Base-by-base conservation (phyloP, 768 basidiomycete genomes). In the Pleurotus citrinopileatus region DNA sequence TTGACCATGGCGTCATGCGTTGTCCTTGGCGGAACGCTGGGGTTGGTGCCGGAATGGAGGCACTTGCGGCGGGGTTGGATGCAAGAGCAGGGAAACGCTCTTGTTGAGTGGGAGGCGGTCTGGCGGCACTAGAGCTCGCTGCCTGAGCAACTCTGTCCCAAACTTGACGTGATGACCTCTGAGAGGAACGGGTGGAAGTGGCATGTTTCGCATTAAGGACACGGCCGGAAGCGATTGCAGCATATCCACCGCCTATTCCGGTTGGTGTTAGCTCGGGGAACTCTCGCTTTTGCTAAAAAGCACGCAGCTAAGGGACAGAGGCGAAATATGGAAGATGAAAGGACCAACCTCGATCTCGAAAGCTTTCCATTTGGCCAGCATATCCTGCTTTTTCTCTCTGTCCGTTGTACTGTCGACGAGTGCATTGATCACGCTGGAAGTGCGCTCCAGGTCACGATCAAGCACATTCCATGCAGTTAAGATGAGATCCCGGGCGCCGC, bases 91-190 rank as follows among this genome's bases (percentile, higher is more conserved):
- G 52, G 42, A 62, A 56, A 13, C 60, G 43, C 17, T 61, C 61
- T 23, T 10, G 55, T 29, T 25, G 57, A 43, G 44, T 37, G 20
- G n/a, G 47, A 54, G 29, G 26, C 50, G 25, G 28, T 63, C 43
- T 59, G 17, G 69, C 60, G 1, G 76, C 66, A 13, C 73, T 75
- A 42, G 75, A 70, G 20, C 73, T 67, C 7, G 93, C 94, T 0
- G 91, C 94, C 56, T 81, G 82, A 5, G 91, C 94, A 22, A 96
- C 93, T 13, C 94, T 84, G 58, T 94, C 91, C 85, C 82, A 92
- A 0, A 96, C 79, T 56, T 86, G 81, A 47, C 86, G 75, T 2
- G 87, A 83, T 2, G 82, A 75, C 56, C 77, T 75, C 25, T 76
- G 72, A 9, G 81, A 77, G 1, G 82, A 78, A 7, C 82, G 77